A percentile compares a stretch with the other conserved stretches of the same genome.
Conservation (phyloP, 2,329 filamentous ascomycete species). For the Sporothrix phasma region DNA sequence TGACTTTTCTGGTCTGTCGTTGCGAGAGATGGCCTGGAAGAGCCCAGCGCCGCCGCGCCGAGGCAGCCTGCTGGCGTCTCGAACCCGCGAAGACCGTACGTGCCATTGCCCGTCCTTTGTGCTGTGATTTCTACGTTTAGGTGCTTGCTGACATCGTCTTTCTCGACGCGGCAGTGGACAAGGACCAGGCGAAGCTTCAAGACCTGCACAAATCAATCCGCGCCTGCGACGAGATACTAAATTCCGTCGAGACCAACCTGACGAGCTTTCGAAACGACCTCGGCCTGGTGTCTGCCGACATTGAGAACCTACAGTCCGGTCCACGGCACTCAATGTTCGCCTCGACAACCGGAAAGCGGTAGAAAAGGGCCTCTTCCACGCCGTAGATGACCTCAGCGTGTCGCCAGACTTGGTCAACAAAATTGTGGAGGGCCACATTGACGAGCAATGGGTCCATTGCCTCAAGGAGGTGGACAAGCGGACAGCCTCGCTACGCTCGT, state of each 20-base stretch:
- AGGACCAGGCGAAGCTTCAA: slow-evolving; percentile 75
- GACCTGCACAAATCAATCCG: slow-evolving; percentile 81
- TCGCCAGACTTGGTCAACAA: slow-evolving; percentile 74
- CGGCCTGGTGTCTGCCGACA: slow-evolving; percentile 84
- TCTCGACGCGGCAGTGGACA: slow-evolving; percentile 48
- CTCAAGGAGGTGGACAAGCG: slow-evolving; percentile 77
- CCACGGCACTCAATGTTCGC: slow-evolving; percentile 69
- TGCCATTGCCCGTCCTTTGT: background rate
- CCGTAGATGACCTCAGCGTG: slow-evolving; percentile 86
- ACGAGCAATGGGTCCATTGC: slow-evolving; percentile 78
- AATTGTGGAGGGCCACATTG: slow-evolving; percentile 80
- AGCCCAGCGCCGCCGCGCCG: slow-evolving; percentile 22
- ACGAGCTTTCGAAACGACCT: slow-evolving; percentile 90
- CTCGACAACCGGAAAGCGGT: slow-evolving; percentile 83
- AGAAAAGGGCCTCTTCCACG: slow-evolving; percentile 75
- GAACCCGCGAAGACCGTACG: slow-evolving; percentile 65
- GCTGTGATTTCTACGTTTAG: background rate
- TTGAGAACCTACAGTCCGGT: slow-evolving; percentile 88
- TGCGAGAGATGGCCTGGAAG: slow-evolving; percentile 57
- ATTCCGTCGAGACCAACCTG: slow-evolving; percentile 85
- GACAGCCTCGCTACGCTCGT: slow-evolving; percentile 53
- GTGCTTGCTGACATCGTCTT: slow-evolving; percentile 4
- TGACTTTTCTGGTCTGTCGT: slow-evolving; percentile 67
- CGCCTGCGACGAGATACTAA: slow-evolving; percentile 86
- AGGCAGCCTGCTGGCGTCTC: slow-evolving; percentile 37